Evolutionary conservation across 257 asterid genomes (phyloP).

Genomic region (Jacaranda copaia): DNA sequence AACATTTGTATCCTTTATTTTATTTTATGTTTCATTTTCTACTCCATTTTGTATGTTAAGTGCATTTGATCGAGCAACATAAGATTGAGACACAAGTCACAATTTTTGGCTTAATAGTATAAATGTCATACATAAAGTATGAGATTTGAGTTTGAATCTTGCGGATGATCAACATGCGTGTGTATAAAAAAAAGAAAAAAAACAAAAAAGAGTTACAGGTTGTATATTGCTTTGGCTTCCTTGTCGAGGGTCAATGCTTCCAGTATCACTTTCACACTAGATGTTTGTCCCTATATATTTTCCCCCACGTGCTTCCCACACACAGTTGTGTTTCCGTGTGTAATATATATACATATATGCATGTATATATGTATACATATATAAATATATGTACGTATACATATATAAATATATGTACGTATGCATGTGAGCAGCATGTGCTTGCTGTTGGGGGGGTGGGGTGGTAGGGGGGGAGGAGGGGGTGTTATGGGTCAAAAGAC

Average conservation of each 20-base stretch:
- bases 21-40: too few species aligned
- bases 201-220: neutral
- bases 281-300: neutral
- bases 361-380: neutral
- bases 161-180: too few species aligned
- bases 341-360: neutral
- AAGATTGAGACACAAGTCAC: too few species aligned
- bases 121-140: too few species aligned
- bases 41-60: too few species aligned
- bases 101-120: too few species aligned
- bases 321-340: neutral
- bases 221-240: neutral
- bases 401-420: conserved; percentile 21
- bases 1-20: too few species aligned
- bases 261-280: neutral
- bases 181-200: too few species aligned
- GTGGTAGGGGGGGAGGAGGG: too few species aligned
- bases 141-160: too few species aligned
- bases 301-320: neutral
- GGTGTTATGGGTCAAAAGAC: neutral
- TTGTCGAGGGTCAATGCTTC: neutral
- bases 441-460: conserved; percentile 21
- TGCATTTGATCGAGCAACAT: too few species aligned
- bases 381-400: conserved; percentile 9
- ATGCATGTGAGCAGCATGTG: conserved; percentile 42